A percentile compares a stretch with the other conserved stretches of the same genome.
These are phyloP conservation scores for Vaccinium myrtillus DNA, from an alignment of 148 eudicot species.

Conservation along the genomic window DNA sequence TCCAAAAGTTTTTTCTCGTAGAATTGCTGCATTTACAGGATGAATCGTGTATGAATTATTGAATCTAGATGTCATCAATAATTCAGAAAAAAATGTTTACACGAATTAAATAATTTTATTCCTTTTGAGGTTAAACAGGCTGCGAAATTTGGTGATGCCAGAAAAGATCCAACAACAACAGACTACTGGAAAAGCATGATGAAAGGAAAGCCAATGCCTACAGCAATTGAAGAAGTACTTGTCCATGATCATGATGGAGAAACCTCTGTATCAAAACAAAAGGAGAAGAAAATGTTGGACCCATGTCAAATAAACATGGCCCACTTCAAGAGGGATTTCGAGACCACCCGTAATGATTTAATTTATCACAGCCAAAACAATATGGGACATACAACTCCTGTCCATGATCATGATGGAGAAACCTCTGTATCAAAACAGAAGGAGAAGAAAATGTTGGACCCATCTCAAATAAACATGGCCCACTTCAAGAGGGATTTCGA, in stretches of 20 bases:
- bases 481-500: too few species aligned
- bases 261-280: neutral
- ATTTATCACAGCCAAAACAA: constrained; percentile 28
- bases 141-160: constrained; percentile 24
- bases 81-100: too few species aligned
- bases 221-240: constrained; percentile 30
- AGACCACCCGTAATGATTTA: constrained; percentile 23
- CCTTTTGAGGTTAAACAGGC: constrained; percentile 31
- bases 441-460: too few species aligned
- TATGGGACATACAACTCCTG: too few species aligned
- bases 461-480: too few species aligned
- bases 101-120: neutral
- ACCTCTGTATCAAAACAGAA: too few species aligned
- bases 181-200: constrained; percentile 48
- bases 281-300: neutral
- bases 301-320: neutral
- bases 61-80: too few species aligned
- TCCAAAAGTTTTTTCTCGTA: neutral
- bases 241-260: neutral
- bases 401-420: too few species aligned
- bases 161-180: constrained; percentile 31
- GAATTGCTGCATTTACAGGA: too few species aligned
- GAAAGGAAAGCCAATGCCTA: constrained; percentile 52
- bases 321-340: constrained; percentile 31
- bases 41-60: neutral